These are phyloP conservation scores for Chrysanthemum makinoi DNA, from an alignment of 129 eudicot species.

Conservation along the genomic window DNA sequence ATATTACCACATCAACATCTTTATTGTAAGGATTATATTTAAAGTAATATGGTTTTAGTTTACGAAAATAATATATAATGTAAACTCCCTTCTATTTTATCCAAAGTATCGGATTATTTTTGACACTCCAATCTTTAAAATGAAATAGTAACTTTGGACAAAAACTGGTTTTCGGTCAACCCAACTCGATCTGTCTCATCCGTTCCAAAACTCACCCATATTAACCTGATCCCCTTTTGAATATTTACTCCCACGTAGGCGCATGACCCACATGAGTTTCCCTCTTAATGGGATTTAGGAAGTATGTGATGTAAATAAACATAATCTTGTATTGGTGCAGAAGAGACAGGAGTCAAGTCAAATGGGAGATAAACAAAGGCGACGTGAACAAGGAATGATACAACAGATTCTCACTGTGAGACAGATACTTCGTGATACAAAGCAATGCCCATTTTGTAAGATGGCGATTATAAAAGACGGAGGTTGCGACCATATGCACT, in stretches of 20 bases:
- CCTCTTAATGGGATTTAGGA: not conserved
- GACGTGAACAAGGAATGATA: conserved; percentile 64
- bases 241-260: no score
- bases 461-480: conserved; percentile 77
- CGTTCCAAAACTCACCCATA: not conserved
- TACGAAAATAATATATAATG: not conserved
- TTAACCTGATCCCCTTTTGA: not conserved
- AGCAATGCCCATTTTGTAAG: conserved; percentile 89
- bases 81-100: no score
- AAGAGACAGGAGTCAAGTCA: conserved; percentile 41
- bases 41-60: not conserved
- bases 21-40: no score
- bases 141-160: no score
- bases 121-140: no score
- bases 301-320: not conserved
- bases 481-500: conserved; percentile 89
- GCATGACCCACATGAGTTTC: not conserved
- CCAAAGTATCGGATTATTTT: no score
- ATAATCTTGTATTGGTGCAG: conserved; percentile 19
- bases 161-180: no score
- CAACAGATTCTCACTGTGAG: conserved; percentile 65
- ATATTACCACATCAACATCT: no score
- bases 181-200: not conserved
- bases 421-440: conserved; percentile 64
- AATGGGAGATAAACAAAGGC: conserved; percentile 49